Conservation (phyloP, 352 stramenopile genomes). For the Globisporangium radiosum region DNA sequence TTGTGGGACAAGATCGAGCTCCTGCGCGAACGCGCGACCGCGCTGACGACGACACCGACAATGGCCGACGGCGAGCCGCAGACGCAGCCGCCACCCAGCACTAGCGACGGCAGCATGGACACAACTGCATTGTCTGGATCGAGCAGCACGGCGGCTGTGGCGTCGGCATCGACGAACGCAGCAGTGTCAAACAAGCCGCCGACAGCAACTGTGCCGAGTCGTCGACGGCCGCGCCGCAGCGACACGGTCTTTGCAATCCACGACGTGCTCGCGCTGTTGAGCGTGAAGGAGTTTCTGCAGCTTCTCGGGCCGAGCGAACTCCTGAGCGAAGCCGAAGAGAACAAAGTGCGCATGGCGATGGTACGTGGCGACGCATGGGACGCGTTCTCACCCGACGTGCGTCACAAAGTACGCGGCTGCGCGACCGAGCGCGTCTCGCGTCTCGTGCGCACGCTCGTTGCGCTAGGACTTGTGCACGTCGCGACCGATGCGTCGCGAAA, state of each 20-base stretch:
- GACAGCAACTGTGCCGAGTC: no score
- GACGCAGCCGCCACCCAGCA: background rate
- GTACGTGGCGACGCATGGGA: conserved; percentile 44
- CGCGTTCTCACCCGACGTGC: conserved; percentile 24
- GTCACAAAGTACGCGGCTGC: conserved; percentile 55
- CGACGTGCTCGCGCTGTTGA: conserved; percentile 60
- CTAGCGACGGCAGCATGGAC: background rate
- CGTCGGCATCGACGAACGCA: background rate
- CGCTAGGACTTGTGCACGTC: conserved; percentile 55
- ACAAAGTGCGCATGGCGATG: conserved; percentile 35
- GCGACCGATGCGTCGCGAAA: conserved; percentile 45
- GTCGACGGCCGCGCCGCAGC: background rate
- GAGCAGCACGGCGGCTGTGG: background rate
- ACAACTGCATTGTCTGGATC: background rate
- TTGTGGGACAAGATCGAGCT: conserved; percentile 42
- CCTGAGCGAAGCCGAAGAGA: conserved; percentile 57
- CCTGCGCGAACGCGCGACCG: conserved; percentile 13
- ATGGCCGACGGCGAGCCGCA: background rate
- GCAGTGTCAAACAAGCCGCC: background rate
- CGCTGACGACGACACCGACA: background rate
- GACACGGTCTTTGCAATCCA: conserved; percentile 54
- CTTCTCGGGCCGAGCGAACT: conserved; percentile 61
- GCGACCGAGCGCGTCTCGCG: conserved; percentile 69
- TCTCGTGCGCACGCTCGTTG: conserved; percentile 62
- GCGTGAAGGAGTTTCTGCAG: conserved; percentile 66